phyloP scores from a whole-genome alignment of 2,329 filamentous ascomycete genomes.

The Nigrospora sphaerica region DNA sequence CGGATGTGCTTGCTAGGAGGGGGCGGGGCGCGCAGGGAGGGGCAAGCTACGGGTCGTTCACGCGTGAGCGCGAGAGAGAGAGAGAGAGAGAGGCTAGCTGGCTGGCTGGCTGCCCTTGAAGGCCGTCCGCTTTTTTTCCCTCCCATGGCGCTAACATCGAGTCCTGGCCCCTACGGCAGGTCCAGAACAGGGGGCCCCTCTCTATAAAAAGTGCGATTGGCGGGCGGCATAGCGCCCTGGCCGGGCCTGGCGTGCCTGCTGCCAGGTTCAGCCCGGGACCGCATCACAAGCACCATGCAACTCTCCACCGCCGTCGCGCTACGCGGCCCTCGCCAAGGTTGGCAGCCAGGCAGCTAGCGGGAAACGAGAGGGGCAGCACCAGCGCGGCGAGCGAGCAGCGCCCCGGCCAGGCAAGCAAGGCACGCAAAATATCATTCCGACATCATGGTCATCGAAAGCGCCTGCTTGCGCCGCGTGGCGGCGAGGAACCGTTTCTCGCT shows the following conservation, averaged over 20 bases:
- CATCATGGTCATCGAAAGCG: neutral
- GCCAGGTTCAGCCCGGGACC: neutral
- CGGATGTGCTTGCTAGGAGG: no score
- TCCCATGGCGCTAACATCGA: neutral
- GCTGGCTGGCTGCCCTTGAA: neutral
- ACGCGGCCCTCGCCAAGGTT: neutral
- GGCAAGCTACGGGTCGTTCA: no score
- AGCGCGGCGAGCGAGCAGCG: neutral
- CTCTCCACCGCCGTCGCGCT: neutral
- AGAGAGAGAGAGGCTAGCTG: neutral
- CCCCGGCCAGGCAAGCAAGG: no score
- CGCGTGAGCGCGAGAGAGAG: neutral
- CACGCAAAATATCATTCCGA: neutral
- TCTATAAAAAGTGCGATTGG: constrained; percentile 1
- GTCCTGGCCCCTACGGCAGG: constrained; percentile 1
- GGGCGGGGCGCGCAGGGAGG: no score
- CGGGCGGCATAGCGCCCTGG: neutral
- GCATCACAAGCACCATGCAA: neutral
- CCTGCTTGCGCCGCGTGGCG: neutral
- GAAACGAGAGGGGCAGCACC: neutral
- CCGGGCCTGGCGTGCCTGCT: neutral
- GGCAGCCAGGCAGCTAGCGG: neutral
- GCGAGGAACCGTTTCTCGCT: no score
- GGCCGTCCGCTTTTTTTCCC: no score
- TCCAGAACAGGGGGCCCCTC: neutral